Evolutionary conservation across 2,329 filamentous ascomycete species (phyloP), one percentile per base, ranked within the genome.

Genomic region (Epichloe hybrida): DNA sequence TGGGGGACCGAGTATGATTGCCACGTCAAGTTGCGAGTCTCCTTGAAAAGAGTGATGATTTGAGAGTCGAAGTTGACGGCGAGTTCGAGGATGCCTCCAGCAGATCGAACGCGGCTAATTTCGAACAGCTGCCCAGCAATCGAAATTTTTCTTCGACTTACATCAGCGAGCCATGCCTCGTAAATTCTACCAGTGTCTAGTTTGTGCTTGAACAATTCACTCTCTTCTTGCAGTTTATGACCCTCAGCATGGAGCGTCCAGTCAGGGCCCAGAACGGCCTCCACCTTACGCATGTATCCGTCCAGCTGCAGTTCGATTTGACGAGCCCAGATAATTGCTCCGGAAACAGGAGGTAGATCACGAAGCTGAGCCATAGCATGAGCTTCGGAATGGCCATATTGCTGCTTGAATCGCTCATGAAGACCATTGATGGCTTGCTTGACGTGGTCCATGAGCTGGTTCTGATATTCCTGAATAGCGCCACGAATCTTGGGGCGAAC

Each of bases 401-500:
- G 93, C 65, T 95, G 89, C 71, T 97, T 98, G 75, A 97, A 98
- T 34, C 93, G 86, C 70, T 97, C 89, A 60, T 98, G 94, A 31
- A 99, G 76, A 4, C 84, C 83, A 42, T 87, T 84, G 59, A 99
- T 98, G 62, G 95, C 94, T 62, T 89, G 84, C 66, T 97, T 97
- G 61, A 99, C 93, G 59, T 95, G 95, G 61, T 96, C 90, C 65
- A 99, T 95, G 36, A 99, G 81, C 67, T 96, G 90, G 4, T 91
- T 93, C 67, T 99, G 93, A 65, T 98, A 98, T 69, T 98, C 91
- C 42, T 89, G 87, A 62, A 98, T 98, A 50, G 93, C 94, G 58
- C 94, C 90, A 57, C 93, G 84, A 69, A 99, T 97, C 75, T 98
- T 98, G n/a, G 93, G 93, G 53, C 93, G 83, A 51, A 99, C 91